Conservation (phyloP, 306 rosid genomes). For the Urtica urens region DNA sequence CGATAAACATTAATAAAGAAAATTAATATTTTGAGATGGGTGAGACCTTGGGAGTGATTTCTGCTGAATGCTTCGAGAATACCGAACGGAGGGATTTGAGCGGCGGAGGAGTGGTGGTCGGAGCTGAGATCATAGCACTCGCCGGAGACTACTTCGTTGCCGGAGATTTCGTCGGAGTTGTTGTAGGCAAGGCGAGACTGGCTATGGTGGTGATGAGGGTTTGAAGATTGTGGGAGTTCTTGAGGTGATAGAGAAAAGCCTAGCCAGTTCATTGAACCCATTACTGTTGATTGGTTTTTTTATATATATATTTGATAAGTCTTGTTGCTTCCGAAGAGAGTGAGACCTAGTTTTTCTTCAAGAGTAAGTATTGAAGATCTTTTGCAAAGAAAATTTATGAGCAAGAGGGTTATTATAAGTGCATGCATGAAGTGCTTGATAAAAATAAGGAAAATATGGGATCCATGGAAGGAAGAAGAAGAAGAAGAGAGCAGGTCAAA, state of each 20-base stretch:
- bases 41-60: constrained; percentile 34
- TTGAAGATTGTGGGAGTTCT: constrained; percentile 32
- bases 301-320: not conserved
- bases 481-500: constrained; percentile 39
- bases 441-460: constrained; percentile 9
- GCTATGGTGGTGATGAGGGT: constrained; percentile 7
- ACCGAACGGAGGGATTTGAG: constrained; percentile 45
- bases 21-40: not conserved
- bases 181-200: constrained; percentile 33
- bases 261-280: constrained; percentile 82
- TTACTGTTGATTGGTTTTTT: not conserved
- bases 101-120: constrained; percentile 25
- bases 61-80: constrained; percentile 45
- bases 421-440: constrained; percentile 28
- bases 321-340: not conserved
- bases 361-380: not conserved
- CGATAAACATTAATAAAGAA: not conserved
- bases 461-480: constrained; percentile 14
- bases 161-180: constrained; percentile 48
- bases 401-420: not conserved
- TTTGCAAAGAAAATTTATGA: not conserved
- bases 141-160: constrained; percentile 24
- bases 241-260: constrained; percentile 86
- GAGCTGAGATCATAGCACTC: constrained; percentile 54
- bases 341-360: not conserved